phyloP scores from a whole-genome alignment of 306 rosid species.

The Prunus dulcis region DNA sequence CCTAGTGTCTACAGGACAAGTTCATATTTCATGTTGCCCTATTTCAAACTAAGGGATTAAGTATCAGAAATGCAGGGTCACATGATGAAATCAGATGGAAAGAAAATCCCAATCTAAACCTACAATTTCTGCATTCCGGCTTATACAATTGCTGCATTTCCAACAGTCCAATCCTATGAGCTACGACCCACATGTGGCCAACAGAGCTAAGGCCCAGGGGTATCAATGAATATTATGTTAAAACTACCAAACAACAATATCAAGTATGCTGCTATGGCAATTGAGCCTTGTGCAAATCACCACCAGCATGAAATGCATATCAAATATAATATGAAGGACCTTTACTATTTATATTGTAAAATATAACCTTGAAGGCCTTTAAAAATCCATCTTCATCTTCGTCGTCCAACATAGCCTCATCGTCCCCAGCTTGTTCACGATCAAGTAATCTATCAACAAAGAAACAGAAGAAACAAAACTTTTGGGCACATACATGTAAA shows the following conservation, averaged over 20 bases:
- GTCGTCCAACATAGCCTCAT: conserved; percentile 78
- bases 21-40: not conserved
- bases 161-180: not conserved
- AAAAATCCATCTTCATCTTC: conserved; percentile 95
- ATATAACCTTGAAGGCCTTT: conserved; percentile 85
- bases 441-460: conserved; percentile 67
- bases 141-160: not conserved
- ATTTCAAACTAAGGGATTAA: not conserved
- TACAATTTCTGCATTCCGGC: not conserved
- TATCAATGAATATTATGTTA: not conserved
- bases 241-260: conserved; percentile 1
- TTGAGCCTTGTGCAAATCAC: conserved; percentile 11
- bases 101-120: not conserved
- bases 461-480: conserved; percentile 22
- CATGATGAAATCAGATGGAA: not conserved
- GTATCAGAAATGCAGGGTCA: not conserved
- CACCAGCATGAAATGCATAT: conserved; percentile 18
- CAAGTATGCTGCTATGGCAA: conserved; percentile 9
- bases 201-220: not conserved
- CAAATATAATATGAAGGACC: conserved; percentile 52
- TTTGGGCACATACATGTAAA: conserved; percentile 14
- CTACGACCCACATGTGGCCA: not conserved
- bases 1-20: not conserved
- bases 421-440: conserved; percentile 86
- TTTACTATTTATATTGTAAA: conserved; percentile 29